phyloP scores from a whole-genome alignment of 768 basidiomycete species.

The Macrolepiota fuliginosa region DNA sequence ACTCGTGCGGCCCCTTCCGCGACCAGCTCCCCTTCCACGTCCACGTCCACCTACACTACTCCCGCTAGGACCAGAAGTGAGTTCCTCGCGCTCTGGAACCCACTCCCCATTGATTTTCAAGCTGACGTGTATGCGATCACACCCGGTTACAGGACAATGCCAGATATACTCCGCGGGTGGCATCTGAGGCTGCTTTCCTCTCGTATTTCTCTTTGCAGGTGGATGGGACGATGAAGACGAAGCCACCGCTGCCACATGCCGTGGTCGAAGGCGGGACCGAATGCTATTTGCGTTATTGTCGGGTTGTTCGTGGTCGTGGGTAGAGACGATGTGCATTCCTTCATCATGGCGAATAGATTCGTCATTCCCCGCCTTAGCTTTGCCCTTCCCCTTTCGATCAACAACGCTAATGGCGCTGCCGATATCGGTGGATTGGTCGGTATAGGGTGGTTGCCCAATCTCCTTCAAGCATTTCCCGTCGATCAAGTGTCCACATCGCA shows the following conservation, averaged over 20 bases:
- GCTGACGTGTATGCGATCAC: constrained; percentile 53
- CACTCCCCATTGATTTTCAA: constrained; percentile 58
- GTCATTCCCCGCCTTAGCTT: constrained; percentile 32
- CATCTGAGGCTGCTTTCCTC: constrained; percentile 18
- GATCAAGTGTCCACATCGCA: constrained; percentile 76
- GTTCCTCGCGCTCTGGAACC: constrained; percentile 48
- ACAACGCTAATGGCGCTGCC: not conserved
- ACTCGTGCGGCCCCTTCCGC: not conserved
- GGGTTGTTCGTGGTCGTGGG: not conserved
- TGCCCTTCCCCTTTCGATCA: constrained; percentile 41
- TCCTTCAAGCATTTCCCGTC: constrained; percentile 72
- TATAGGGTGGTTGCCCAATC: constrained; percentile 44
- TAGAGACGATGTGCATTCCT: not conserved
- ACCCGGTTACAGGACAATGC: constrained; percentile 63
- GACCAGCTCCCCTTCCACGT: constrained; percentile 23
- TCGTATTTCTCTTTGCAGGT: not conserved
- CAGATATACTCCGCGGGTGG: constrained; percentile 42
- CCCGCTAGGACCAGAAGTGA: not conserved
- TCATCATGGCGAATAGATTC: constrained; percentile 11
- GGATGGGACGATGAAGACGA: constrained; percentile 11
- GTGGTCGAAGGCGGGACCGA: constrained; percentile 58
- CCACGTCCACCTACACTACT: constrained; percentile 10
- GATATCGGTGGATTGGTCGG: constrained; percentile 13
- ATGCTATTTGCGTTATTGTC: constrained; percentile 34
- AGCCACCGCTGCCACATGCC: constrained; percentile 21